phyloP scores from a whole-genome alignment of 139 green algal species.

The Chloropicon primus region DNA sequence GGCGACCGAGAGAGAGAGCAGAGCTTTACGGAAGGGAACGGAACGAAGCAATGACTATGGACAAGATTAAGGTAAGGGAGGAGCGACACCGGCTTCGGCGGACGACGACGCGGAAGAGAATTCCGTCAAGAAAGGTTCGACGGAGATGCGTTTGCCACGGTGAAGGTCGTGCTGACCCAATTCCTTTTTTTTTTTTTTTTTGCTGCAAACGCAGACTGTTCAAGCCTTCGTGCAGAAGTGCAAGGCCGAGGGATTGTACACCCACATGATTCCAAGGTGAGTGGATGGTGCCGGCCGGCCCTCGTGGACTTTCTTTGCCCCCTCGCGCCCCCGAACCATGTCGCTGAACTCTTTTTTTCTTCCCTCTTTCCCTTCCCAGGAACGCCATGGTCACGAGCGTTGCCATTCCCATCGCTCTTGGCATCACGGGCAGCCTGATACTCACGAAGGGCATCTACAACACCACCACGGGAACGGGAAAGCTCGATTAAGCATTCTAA shows the following conservation, averaged over 20 bases:
- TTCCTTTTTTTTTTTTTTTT: not conserved
- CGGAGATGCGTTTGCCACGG: too few relatives aligned
- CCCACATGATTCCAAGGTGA: not conserved
- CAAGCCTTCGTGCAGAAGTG: not conserved
- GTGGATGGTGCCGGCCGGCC: not conserved
- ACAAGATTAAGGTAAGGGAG: not conserved
- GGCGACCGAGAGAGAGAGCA: not conserved
- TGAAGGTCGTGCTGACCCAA: not conserved
- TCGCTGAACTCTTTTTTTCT: not conserved
- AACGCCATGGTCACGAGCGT: not conserved
- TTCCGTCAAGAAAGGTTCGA: too few relatives aligned
- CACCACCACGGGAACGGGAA: not conserved
- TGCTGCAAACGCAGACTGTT: not conserved
- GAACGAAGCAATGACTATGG: not conserved
- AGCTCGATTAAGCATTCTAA: not conserved
- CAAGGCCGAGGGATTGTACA: not conserved
- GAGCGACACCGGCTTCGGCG: not conserved
- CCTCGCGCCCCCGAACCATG: not conserved
- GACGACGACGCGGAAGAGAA: not conserved
- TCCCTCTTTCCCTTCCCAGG: not conserved
- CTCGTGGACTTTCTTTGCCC: not conserved
- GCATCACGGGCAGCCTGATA: not conserved
- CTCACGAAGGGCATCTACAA: not conserved
- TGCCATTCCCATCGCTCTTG: not conserved
- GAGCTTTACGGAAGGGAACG: not conserved